Percentiles rank a stretch among this genome's conserved stretches.
These are phyloP conservation scores for Casuarina glauca DNA, from an alignment of 306 rosid genomes.

Conservation along the genomic window DNA sequence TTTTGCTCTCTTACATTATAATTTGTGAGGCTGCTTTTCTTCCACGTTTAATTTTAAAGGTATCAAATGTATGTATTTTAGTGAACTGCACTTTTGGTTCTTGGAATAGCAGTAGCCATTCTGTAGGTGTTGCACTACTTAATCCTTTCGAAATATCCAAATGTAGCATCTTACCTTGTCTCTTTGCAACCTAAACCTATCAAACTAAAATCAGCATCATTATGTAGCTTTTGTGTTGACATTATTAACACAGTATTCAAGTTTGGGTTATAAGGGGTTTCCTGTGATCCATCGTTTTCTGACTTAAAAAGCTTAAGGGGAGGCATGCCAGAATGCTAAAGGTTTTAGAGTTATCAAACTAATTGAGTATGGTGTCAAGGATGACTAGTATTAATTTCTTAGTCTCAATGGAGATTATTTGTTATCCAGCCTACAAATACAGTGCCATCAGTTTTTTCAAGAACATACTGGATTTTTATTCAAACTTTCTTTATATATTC, in stretches of 20 bases:
- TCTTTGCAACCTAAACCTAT: not conserved
- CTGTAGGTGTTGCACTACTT: not conserved
- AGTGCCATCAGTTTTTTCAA: not conserved
- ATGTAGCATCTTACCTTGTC: not conserved
- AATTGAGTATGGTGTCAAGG: not conserved
- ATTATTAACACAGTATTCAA: not conserved
- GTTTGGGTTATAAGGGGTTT: not conserved
- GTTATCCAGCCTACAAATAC: not conserved
- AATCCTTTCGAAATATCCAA: not conserved
- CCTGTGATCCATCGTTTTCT: not conserved
- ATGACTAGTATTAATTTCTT: not conserved
- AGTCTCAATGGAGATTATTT: not conserved
- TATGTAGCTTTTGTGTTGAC: not conserved
- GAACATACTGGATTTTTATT: not conserved
- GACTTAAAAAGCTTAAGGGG: not conserved
- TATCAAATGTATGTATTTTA: not conserved
- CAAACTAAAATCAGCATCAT: not conserved
- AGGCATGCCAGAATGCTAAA: not conserved
- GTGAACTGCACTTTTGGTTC: not conserved
- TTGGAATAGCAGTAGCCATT: not conserved
- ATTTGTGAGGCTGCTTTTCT: not conserved
- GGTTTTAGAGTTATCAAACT: not conserved
- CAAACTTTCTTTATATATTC: not conserved
- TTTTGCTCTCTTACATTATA: not conserved
- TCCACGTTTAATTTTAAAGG: not conserved